phyloP scores from a whole-genome alignment of 208 protist genomes.

The Acanthamoeba healyi region DNA sequence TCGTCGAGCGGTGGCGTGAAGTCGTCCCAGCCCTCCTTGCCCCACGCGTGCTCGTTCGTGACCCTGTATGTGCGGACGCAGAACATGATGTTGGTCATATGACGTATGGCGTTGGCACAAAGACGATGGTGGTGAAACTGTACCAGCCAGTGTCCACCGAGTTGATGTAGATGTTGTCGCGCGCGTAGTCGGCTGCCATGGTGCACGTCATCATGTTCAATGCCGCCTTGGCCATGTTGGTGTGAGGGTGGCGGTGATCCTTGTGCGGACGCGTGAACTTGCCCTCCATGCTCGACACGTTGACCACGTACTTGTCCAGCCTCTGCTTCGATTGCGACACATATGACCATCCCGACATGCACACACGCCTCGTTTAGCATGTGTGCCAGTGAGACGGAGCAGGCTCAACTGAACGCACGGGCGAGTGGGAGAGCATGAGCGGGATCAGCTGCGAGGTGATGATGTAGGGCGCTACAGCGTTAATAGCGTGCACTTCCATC shows the following conservation, averaged over 20 bases:
- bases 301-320: conserved; percentile 93
- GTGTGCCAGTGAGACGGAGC: not conserved
- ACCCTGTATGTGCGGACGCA: conserved; percentile 93
- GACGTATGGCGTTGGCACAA: too few species aligned
- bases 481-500: conserved; percentile 45
- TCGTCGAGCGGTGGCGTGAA: conserved; percentile 94
- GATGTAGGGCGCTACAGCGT: conserved; percentile 39
- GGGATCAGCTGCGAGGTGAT: conserved; percentile 4
- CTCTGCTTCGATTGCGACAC: conserved; percentile 88
- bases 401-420: not conserved
- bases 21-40: conserved; percentile 91
- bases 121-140: not conserved
- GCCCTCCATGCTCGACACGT: conserved; percentile 98
- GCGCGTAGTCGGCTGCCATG: conserved; percentile 93
- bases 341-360: conserved; percentile 95
- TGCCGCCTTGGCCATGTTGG: conserved; percentile 98
- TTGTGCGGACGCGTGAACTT: conserved; percentile 90
- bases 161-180: conserved; percentile 96
- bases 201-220: conserved; percentile 99
- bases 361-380: conserved; percentile 95
- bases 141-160: conserved; percentile 98
- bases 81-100: too few species aligned
- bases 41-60: conserved; percentile 86
- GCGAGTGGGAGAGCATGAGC: conserved; percentile 11
- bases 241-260: conserved; percentile 95